phyloP scores from a whole-genome alignment of 1,284 basidiomycete genomes.

The Ceratobasidium sp. region DNA sequence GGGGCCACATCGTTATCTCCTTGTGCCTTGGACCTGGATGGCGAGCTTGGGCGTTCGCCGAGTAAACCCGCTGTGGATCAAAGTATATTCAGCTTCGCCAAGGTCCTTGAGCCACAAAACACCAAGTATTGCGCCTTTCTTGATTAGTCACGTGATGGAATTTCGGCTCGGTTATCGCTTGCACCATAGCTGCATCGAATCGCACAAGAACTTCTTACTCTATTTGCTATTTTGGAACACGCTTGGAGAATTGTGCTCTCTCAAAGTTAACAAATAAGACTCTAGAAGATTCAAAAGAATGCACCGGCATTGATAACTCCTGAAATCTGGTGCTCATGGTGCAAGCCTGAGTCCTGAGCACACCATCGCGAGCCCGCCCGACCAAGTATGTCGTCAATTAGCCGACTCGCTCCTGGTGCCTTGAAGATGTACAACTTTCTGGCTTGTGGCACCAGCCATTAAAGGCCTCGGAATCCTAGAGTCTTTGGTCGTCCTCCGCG shows the following conservation, averaged over 20 bases:
- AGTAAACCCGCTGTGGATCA: background rate
- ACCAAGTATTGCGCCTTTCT: background rate
- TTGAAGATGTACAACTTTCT: background rate
- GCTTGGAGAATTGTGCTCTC: background rate
- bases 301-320: background rate
- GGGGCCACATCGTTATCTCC: background rate
- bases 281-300: background rate
- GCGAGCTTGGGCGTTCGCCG: background rate
- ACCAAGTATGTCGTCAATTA: background rate
- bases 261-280: background rate
- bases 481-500: background rate
- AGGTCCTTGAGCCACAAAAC: background rate
- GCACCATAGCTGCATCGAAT: conserved; percentile 18
- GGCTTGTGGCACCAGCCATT: background rate
- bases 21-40: background rate
- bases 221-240: background rate
- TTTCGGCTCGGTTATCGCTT: conserved; percentile 8
- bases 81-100: background rate
- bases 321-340: background rate
- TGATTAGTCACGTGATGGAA: background rate
- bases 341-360: background rate
- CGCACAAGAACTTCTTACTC: background rate
- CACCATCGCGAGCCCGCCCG: conserved; percentile 2
- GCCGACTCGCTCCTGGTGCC: background rate
- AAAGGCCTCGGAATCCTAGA: background rate